These are phyloP conservation scores for Celoporthe dispersa DNA, from an alignment of 2,329 filamentous ascomycete genomes.

Conservation along the genomic window DNA sequence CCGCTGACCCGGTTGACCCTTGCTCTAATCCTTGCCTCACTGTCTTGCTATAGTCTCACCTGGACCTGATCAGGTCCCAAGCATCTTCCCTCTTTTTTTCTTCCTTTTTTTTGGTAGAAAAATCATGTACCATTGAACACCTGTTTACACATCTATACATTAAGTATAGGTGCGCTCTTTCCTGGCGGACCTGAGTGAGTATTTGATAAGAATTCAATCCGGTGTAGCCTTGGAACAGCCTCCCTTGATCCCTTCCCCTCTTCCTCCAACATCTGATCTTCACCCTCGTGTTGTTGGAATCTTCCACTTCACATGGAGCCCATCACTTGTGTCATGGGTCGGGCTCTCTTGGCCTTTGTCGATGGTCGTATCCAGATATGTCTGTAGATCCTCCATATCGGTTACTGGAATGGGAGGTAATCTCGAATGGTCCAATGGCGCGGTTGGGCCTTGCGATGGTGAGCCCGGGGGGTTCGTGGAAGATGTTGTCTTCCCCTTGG, in stretches of 20 bases:
- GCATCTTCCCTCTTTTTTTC: background rate
- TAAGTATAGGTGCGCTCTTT: background rate
- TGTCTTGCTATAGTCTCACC: background rate
- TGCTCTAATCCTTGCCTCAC: background rate
- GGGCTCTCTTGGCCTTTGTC: background rate
- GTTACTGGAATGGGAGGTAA: background rate
- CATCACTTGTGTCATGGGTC: background rate
- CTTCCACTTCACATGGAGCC: background rate
- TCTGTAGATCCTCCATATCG: background rate
- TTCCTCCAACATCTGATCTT: background rate
- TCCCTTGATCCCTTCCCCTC: background rate
- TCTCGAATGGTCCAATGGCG: background rate
- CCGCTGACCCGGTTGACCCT: background rate
- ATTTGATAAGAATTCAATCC: background rate
- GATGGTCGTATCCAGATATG: background rate
- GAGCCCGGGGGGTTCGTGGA: background rate
- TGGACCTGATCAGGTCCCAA: background rate
- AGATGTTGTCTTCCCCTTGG: background rate
- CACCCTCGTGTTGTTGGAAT: background rate
- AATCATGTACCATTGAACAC: background rate
- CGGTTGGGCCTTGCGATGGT: background rate
- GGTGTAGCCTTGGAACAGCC: background rate
- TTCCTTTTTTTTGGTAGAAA: too few species aligned
- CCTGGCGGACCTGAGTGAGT: background rate
- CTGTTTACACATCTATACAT: background rate